These are phyloP conservation scores for Strobilomyces echinocephalus DNA, from an alignment of 768 basidiomycete genomes.

Conservation along the genomic window DNA sequence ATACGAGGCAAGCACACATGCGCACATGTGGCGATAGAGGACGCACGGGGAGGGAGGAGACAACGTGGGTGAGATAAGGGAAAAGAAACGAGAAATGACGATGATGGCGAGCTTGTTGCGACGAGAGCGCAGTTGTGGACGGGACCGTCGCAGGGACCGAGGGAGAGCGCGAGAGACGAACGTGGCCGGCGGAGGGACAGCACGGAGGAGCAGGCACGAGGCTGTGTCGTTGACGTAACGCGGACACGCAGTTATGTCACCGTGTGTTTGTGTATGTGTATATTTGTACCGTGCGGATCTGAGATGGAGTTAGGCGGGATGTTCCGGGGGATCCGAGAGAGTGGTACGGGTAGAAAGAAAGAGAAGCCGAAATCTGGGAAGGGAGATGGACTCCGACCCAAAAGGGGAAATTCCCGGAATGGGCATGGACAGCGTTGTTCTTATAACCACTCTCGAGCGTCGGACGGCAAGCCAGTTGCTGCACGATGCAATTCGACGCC, in stretches of 20 bases:
- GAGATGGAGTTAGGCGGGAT: slow-evolving; percentile 29
- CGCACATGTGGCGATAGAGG: slow-evolving; percentile 5
- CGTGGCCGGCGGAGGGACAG: slow-evolving; percentile 12
- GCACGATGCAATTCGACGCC: slow-evolving; percentile 53
- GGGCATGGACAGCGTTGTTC: slow-evolving; percentile 28
- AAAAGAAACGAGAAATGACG: neutral
- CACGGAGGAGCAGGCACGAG: neutral
- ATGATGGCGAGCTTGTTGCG: slow-evolving; percentile 2
- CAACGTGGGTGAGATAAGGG: neutral
- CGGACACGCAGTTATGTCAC: slow-evolving; percentile 31
- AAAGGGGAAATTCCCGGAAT: slow-evolving; percentile 23
- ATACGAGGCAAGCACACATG: neutral
- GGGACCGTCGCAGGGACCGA: slow-evolving; percentile 7
- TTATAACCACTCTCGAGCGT: slow-evolving; percentile 27
- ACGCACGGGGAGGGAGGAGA: too few species aligned
- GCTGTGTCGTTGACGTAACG: slow-evolving; percentile 31
- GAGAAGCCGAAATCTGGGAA: slow-evolving; percentile 37
- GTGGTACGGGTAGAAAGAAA: slow-evolving; percentile 32
- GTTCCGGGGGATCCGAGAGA: slow-evolving; percentile 31
- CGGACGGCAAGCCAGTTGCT: slow-evolving; percentile 15
- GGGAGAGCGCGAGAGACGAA: neutral
- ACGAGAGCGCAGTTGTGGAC: slow-evolving; percentile 12
- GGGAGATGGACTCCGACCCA: slow-evolving; percentile 20
- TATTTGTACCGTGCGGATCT: slow-evolving; percentile 17
- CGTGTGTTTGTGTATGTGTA: slow-evolving; percentile 21